Base-by-base conservation (phyloP, 2,329 filamentous ascomycete species). In the Emmonsiellopsis sp. region DNA sequence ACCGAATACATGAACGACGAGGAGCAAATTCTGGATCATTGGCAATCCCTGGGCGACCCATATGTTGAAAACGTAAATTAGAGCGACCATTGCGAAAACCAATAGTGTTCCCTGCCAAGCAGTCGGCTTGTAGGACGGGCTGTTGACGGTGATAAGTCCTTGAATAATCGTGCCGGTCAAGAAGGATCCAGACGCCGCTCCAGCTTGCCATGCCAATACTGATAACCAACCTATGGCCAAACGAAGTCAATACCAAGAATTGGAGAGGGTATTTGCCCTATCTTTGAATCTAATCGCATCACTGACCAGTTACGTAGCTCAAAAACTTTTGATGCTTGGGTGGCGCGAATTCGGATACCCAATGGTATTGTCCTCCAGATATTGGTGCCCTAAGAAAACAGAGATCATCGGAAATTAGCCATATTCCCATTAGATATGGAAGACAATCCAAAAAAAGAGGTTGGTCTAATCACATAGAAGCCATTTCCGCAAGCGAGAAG, bases 401-500 rank as follows among this genome's bases (percentile, higher is more conserved):
- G 31, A 45, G 2, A 39, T 39, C 9, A 47, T 21, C 21, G 5
- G 10, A 5, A 13, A 49, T 40, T 32, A 40, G 34, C 34, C 5
- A 1, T 27, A 8, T 21, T 14, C 36, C 6, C 27, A 3, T 32
- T 5, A 21, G 8, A 27, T 8, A 40, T 39, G 10, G 14, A 40
- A 5, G 21, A 40, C 6, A 14, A n/a, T 5, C 17, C 11, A 3
- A 7, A 4, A 13, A 13, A 10, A 32, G 14, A 47, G 49, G 42
- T 27, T 5, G 39, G 14, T 4, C 33, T 9, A 53, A 56, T 53
- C 51, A 65, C 62, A 72, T 73, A 1, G 66, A 69, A 9, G 67
- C 66, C 69, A 89, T 76, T 66, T 94, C 88, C 0, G 86, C 80
- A 62, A 92, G 74, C 3, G 69, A 70, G 13, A 60, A 58, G 33